Base-by-base conservation (phyloP, 352 stramenopile genomes). In the Globisporangium sylvaticum region DNA sequence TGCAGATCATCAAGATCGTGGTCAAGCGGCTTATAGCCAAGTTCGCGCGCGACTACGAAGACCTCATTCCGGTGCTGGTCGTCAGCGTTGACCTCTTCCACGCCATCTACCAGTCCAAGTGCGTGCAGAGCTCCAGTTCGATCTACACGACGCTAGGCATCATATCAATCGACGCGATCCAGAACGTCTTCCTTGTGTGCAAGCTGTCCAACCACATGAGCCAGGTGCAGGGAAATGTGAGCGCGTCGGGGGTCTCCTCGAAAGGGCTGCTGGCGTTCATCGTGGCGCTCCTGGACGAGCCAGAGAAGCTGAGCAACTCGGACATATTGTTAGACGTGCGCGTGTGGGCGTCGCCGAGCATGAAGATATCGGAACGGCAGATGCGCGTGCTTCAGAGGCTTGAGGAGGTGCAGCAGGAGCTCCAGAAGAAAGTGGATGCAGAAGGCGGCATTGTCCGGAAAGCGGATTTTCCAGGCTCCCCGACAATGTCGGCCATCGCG, bases 71-170 rank as follows among this genome's bases (percentile, higher is more conserved):
- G 10, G 58, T 63, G 10, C 10, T 63, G 7, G 25, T 32, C 42
- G 27, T 63, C 34, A 54, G 31, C 25, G 32, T 63, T 12, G 58
- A 54, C 32, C 34, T 63, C 58, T 63, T 54, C 34, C 27, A 63
- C 42, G 24, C 58, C 18, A 34, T 63, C 34, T 63, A 63, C 42
- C 58, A 63, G 32, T 63, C 34, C 58, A 63, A 63, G 58, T 54
- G 58, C 42, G 54, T 63, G 58, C 58, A 59, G 54, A 59, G 54
- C 54, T 37, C 54, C 1, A 18, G 27, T 7, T 63, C 58, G n/a
- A 25, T 63, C 9, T 24, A 8, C 25, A 54, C 58, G 31, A 53
- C 22, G 0, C 3, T 37, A 1, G 58, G 9, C 10, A 63, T 54
- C 42, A 34, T 63, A 34, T 2, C n/a, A 1, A 63, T 53, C 58